Evolutionary conservation across 2,329 filamentous ascomycete genomes (phyloP), one percentile per base, ranked within the genome.

Genomic region (Orbilia javanica): DNA sequence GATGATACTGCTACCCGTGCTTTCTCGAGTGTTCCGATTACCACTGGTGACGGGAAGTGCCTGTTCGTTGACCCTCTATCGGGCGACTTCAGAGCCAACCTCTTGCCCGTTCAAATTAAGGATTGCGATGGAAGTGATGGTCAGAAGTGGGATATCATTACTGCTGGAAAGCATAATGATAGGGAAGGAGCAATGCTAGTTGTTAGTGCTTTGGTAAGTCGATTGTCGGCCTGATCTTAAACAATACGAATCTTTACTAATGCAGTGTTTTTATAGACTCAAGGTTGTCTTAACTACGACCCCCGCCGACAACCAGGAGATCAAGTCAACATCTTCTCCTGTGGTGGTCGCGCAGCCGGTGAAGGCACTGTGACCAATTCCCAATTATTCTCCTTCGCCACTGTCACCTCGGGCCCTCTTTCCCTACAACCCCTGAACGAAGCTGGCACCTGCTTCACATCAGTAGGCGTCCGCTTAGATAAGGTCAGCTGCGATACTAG

Each of bases 281-380:
- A 89, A 81, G 88, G 88, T 50, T 90, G 88, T 81, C 83, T 89
- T 80, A 89, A 88, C 83, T 88, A 88, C 77, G 88, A 90, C 80
- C 85, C 86, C 4, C 85, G 88, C 55, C 85, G 87, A 29, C 82
- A 84, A 0, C 84, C 84, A 1, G 87, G 87, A 10, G 86, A 87
- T 80, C 87, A 88, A 79, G 87, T 88, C 13, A 80, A 87, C 36
- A 84, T 90, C 25, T 90, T 89, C 80, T 88, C 88, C 10, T 90
- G 88, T 78, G 88, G 88, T 63, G 88, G 88, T 15, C 85, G 88
- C 44, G 88, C 88, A 20, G 88, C 88, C 74, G 88, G 88, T 52
- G 83, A 83, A 20, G 88, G 88, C 13, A 79, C 82, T 3, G 86
- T 88, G 1, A 86, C 87, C 5, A 83, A 85, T 65, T 89, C 87